Percentiles rank a stretch among this genome's conserved stretches.
These are phyloP conservation scores for Ceratopteris richardii DNA, from an alignment of 75 land plant genomes.

Conservation along the genomic window DNA sequence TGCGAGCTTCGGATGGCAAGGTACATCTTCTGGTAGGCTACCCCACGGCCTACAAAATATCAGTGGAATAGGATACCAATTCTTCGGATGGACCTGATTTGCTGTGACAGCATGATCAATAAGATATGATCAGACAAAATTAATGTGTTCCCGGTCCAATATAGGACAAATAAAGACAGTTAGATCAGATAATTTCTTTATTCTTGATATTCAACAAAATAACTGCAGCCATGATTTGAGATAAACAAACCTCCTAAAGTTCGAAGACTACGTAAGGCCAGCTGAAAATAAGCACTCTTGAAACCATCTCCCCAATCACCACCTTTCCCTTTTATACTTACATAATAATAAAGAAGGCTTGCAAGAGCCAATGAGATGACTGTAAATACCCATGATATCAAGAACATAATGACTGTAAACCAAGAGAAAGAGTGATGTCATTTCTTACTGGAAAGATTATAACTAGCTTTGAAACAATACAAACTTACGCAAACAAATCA, in stretches of 20 bases:
- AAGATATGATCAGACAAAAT: too few relatives aligned
- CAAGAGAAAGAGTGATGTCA: background rate
- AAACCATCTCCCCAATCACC: slow-evolving; percentile 99
- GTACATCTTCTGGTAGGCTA: slow-evolving; percentile 89
- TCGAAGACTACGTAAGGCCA: slow-evolving; percentile 97
- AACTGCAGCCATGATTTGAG: too few relatives aligned
- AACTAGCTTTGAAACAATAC: background rate
- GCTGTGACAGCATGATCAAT: slow-evolving; percentile 79
- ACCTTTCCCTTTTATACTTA: slow-evolving; percentile 94
- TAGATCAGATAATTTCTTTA: too few relatives aligned
- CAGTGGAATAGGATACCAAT: slow-evolving; percentile 98
- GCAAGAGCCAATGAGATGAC: slow-evolving; percentile 87
- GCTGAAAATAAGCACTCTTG: slow-evolving; percentile 99
- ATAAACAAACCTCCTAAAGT: slow-evolving; percentile 81
- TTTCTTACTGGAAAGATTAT: background rate
- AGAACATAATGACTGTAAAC: slow-evolving; percentile 92
- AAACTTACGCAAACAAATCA: slow-evolving; percentile 64
- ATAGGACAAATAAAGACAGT: too few relatives aligned
- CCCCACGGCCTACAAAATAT: slow-evolving; percentile 99
- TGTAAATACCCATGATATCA: slow-evolving; percentile 96
- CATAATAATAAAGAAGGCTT: slow-evolving; percentile 92
- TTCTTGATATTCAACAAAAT: too few relatives aligned
- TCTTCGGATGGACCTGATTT: slow-evolving; percentile 95
- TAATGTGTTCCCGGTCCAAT: too few relatives aligned
- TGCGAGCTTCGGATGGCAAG: slow-evolving; percentile 98